Percentiles rank a stretch among this genome's conserved stretches.
Evolutionary conservation across 768 basidiomycete species (phyloP).

Genomic region (Coprinellus micaceus): DNA sequence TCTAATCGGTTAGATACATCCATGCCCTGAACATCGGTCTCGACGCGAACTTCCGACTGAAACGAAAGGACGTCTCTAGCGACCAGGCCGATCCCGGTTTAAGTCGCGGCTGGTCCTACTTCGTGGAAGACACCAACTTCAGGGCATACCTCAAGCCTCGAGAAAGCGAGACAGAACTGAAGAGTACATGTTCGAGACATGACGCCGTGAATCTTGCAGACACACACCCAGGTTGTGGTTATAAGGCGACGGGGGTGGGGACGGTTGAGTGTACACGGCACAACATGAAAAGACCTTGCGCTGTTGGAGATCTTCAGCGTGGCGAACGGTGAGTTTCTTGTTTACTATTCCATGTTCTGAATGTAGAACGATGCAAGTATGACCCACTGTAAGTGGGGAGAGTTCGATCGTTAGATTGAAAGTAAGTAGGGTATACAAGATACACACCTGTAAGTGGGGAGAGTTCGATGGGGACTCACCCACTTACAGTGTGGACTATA

Average conservation of each 20-base stretch:
- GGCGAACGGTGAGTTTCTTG: too few species aligned
- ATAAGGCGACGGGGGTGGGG: slow-evolving; percentile 25
- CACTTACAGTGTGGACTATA: too few species aligned
- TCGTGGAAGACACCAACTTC: not conserved
- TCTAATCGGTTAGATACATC: not conserved
- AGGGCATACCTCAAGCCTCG: not conserved
- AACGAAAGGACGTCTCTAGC: not conserved
- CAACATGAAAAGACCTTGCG: slow-evolving; percentile 24
- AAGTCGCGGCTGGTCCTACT: not conserved
- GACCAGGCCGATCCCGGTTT: not conserved
- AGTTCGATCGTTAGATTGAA: too few species aligned
- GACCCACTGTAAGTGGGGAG: too few species aligned
- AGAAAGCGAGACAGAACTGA: not conserved
- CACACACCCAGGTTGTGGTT: slow-evolving; percentile 15
- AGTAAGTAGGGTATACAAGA: too few species aligned
- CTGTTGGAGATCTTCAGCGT: slow-evolving; percentile 20
- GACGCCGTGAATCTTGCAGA: slow-evolving; percentile 18
- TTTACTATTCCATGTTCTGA: too few species aligned
- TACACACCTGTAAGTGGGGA: too few species aligned
- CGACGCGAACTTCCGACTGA: not conserved
- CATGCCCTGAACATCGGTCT: not conserved
- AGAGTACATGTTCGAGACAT: not conserved
- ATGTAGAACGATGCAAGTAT: too few species aligned
- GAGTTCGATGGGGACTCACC: too few species aligned
- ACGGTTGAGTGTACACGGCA: slow-evolving; percentile 28